These are phyloP conservation scores for Panicum virgatum DNA, from an alignment of 202 grass and related monocot genomes.

Conservation along the genomic window DNA sequence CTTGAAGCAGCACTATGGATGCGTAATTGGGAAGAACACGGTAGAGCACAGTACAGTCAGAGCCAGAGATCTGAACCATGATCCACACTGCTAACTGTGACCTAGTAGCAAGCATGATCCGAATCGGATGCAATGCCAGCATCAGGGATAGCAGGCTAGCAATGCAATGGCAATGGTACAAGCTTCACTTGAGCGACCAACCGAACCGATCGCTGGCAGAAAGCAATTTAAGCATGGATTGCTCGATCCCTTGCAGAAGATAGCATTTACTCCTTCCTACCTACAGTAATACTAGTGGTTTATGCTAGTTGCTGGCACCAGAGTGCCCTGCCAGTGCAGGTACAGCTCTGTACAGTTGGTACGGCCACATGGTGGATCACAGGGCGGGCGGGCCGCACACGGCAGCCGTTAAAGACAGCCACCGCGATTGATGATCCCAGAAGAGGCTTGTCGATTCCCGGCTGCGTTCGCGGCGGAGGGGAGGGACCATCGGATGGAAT, in stretches of 20 bases:
- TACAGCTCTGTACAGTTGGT: constrained; percentile 13
- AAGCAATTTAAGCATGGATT: background rate
- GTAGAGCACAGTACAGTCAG: background rate
- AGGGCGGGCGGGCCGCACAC: background rate
- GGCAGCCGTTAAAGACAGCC: background rate
- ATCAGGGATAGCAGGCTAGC: background rate
- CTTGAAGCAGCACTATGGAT: background rate
- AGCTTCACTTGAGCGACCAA: constrained; percentile 12
- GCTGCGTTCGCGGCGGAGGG: background rate
- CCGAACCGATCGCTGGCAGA: background rate
- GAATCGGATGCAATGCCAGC: background rate
- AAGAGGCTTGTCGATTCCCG: background rate
- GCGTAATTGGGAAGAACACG: background rate
- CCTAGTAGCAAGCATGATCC: background rate
- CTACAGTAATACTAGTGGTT: background rate
- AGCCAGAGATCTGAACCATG: background rate
- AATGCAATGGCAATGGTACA: background rate
- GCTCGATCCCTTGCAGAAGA: background rate
- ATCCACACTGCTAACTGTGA: background rate
- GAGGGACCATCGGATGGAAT: background rate
- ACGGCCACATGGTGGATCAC: constrained; percentile 39
- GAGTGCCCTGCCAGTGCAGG: background rate
- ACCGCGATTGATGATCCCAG: constrained; percentile 13
- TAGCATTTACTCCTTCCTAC: background rate
- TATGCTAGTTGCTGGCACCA: background rate